A percentile compares a stretch with the other conserved stretches of the same genome.
phyloP scores from a whole-genome alignment of 805 yeast genomes.

The Metschnikowia corniflorae region DNA sequence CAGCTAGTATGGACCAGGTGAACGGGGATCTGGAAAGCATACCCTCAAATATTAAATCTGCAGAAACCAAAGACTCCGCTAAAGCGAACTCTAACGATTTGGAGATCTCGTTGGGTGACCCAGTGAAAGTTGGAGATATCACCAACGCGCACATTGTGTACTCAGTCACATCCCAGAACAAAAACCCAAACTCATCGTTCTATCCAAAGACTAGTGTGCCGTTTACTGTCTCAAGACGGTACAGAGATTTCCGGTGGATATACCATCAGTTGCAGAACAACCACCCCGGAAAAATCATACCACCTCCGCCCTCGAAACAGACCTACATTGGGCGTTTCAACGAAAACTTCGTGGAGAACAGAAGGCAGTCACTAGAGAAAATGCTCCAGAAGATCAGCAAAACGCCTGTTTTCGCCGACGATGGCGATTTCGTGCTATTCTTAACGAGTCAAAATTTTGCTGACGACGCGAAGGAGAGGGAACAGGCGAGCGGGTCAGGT shows the following conservation, averaged over 20 bases:
- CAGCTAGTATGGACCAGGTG: background rate
- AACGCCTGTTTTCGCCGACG: conserved; percentile 56
- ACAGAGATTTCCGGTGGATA: conserved; percentile 91
- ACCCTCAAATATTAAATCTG: background rate
- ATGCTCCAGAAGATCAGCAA: conserved; percentile 76
- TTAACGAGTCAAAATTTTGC: conserved; percentile 69
- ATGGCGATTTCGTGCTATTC: conserved; percentile 74
- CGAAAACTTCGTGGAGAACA: conserved; percentile 81
- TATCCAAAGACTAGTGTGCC: conserved; percentile 13
- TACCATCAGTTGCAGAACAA: conserved; percentile 81
- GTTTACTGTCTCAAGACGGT: conserved; percentile 67
- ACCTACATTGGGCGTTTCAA: conserved; percentile 91
- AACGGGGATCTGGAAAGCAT: conserved; percentile 16
- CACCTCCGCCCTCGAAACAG: conserved; percentile 91
- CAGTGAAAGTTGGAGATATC: conserved; percentile 85
- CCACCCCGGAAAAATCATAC: conserved; percentile 87
- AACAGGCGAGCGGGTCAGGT: conserved; percentile 52
- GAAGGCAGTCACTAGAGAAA: conserved; percentile 78
- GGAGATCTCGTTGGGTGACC: conserved; percentile 80
- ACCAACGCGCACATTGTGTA: conserved; percentile 88
- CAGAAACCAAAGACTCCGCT: background rate
- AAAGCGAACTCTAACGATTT: conserved; percentile 31
- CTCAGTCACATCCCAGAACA: conserved; percentile 62
- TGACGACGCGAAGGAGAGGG: conserved; percentile 67
- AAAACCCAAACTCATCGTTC: conserved; percentile 33